A percentile compares a stretch with the other conserved stretches of the same genome.
phyloP scores from a whole-genome alignment of 352 stramenopile genomes.

The Phytophthora palmivora region DNA sequence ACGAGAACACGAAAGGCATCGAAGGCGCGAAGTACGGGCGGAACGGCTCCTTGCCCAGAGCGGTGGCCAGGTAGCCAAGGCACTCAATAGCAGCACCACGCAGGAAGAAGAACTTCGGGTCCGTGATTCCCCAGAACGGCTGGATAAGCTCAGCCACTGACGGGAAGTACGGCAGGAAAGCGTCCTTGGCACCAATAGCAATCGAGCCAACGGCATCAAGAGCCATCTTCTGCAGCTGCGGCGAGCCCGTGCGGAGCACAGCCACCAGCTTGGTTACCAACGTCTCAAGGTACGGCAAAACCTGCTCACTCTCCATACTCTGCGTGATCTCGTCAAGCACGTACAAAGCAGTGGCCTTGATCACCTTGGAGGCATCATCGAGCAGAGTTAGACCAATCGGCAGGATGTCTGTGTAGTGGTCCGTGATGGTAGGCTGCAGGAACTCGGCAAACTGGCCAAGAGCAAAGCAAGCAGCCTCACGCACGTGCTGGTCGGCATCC shows the following conservation, averaged over 20 bases:
- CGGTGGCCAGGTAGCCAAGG: constrained; percentile 98
- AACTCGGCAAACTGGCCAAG: constrained; percentile 99
- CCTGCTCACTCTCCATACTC: constrained; percentile 95
- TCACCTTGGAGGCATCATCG: constrained; percentile 93
- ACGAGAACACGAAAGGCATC: constrained; percentile 96
- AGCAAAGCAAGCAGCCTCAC: constrained; percentile 97
- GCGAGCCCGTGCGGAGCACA: constrained; percentile 92
- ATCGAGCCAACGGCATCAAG: constrained; percentile 96
- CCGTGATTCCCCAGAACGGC: constrained; percentile 92
- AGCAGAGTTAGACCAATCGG: constrained; percentile 96
- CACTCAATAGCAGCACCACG: constrained; percentile 97
- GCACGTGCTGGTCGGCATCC: constrained; percentile 93
- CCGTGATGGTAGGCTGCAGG: constrained; percentile 97
- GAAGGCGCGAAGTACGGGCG: constrained; percentile 94
- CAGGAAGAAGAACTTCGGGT: constrained; percentile 94
- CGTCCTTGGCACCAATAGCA: constrained; percentile 96
- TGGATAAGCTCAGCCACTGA: constrained; percentile 88
- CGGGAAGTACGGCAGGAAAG: constrained; percentile 96
- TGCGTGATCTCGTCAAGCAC: constrained; percentile 99
- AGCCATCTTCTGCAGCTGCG: constrained; percentile 97
- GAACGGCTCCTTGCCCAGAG: constrained; percentile 96
- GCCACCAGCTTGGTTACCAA: constrained; percentile 96
- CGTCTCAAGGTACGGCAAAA: constrained; percentile 95
- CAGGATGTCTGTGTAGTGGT: constrained; percentile 95
- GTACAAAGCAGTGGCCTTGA: constrained; percentile 97